A percentile compares a stretch with the other conserved stretches of the same genome.
Evolutionary conservation across 2,329 filamentous ascomycete genomes (phyloP).

Genomic region (Aurifilum marmelostoma): DNA sequence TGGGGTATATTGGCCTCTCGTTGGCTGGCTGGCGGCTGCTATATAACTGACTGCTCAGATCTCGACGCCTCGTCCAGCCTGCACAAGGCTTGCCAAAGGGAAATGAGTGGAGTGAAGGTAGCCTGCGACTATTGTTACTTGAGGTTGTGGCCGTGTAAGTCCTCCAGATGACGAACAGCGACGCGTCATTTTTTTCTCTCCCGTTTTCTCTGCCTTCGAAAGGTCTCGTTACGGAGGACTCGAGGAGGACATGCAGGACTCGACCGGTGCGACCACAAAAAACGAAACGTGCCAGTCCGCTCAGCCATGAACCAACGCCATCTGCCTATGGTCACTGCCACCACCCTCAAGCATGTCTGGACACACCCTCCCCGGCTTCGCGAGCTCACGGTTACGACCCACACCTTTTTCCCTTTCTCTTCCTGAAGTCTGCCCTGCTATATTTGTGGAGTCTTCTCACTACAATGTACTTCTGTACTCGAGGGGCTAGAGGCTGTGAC

Average conservation of each 20-base stretch:
- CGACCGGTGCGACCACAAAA: not conserved
- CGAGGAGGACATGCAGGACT: not conserved
- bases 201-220: not conserved
- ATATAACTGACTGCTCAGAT: not conserved
- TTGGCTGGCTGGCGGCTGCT: not conserved
- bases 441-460: not conserved
- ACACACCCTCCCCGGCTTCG: not conserved
- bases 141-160: not conserved
- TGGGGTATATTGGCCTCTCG: not conserved
- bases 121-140: not conserved
- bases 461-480: constrained; percentile 1
- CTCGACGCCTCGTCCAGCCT: not conserved
- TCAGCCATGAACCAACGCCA: not conserved
- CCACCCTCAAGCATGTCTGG: not conserved
- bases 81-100: not conserved
- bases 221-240: not conserved
- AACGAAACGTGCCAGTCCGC: not conserved
- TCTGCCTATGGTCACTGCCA: not conserved
- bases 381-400: not conserved
- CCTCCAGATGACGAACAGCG: not conserved
- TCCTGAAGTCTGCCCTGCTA: not conserved
- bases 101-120: not conserved
- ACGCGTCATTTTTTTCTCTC: not conserved
- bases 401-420: not conserved
- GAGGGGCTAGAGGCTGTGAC: not conserved